These are phyloP conservation scores for Populus ilicifolia DNA, from an alignment of 345 rosid genomes.

Conservation along the genomic window DNA sequence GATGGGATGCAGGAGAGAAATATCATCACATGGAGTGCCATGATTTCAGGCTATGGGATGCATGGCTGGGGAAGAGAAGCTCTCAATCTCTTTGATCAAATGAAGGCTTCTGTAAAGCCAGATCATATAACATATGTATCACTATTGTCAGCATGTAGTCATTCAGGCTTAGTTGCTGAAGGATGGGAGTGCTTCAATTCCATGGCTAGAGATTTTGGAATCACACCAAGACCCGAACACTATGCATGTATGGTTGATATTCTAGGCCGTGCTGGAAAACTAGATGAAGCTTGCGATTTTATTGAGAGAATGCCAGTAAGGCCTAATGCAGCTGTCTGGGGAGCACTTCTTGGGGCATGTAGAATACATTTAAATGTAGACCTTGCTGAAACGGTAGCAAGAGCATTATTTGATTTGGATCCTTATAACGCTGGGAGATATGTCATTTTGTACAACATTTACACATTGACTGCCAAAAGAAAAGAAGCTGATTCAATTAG, in stretches of 20 bases:
- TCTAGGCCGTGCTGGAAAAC: slow-evolving; percentile 43
- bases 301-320: slow-evolving; percentile 41
- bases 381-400: slow-evolving; percentile 50
- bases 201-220: slow-evolving; percentile 39
- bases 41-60: slow-evolving; percentile 52
- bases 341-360: slow-evolving; percentile 55
- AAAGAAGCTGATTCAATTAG: slow-evolving; percentile 41
- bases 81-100: slow-evolving; percentile 35
- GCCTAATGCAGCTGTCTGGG: slow-evolving; percentile 46
- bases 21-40: slow-evolving; percentile 48
- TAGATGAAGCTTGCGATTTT: slow-evolving; percentile 39
- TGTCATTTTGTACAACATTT: slow-evolving; percentile 53
- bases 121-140: slow-evolving; percentile 44
- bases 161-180: slow-evolving; percentile 42
- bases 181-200: slow-evolving; percentile 49
- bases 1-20: slow-evolving; percentile 34
- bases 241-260: slow-evolving; percentile 55
- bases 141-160: slow-evolving; percentile 51
- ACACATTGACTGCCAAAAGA: slow-evolving; percentile 56
- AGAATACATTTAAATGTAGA: slow-evolving; percentile 38
- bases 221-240: slow-evolving; percentile 39
- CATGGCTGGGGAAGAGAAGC: slow-evolving; percentile 47
- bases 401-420: slow-evolving; percentile 45
- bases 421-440: slow-evolving; percentile 50
- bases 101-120: slow-evolving; percentile 43